These are phyloP conservation scores for Pochonia chlamydosporia DNA, from an alignment of 2,329 filamentous ascomycete genomes.

Conservation along the genomic window DNA sequence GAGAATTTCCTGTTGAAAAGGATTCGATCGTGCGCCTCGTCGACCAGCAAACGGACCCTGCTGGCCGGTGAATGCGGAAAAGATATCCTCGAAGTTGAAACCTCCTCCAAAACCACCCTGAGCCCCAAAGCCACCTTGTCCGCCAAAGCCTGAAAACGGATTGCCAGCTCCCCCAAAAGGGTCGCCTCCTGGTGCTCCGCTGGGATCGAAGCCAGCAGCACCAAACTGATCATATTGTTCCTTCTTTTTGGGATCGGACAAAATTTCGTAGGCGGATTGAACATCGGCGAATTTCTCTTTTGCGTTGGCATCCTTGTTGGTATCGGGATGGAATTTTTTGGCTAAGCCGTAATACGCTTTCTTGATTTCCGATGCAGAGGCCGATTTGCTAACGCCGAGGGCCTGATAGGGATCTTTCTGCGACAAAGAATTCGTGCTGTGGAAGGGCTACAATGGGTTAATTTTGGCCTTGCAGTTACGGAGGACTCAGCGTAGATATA, in stretches of 20 bases:
- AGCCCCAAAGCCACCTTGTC: slow-evolving; percentile 8
- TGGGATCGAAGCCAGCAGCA: slow-evolving; percentile 79
- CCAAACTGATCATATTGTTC: slow-evolving; percentile 90
- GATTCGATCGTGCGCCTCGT: slow-evolving; percentile 47
- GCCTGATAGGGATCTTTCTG: slow-evolving; percentile 79
- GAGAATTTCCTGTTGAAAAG: slow-evolving; percentile 72
- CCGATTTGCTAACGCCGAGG: slow-evolving; percentile 75
- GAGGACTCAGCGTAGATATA: not conserved
- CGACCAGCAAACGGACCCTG: slow-evolving; percentile 48
- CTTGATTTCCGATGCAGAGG: slow-evolving; percentile 86
- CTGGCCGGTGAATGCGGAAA: slow-evolving; percentile 72
- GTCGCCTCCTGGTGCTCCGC: slow-evolving; percentile 54
- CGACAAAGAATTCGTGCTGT: slow-evolving; percentile 49
- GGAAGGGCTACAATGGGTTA: slow-evolving; percentile 42
- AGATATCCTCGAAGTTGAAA: slow-evolving; percentile 95
- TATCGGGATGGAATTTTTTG: slow-evolving; percentile 97
- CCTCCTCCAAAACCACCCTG: slow-evolving; percentile 70
- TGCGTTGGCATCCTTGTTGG: slow-evolving; percentile 88
- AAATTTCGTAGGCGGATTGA: slow-evolving; percentile 86
- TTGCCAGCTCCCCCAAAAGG: slow-evolving; percentile 60
- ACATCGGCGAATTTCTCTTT: slow-evolving; percentile 94
- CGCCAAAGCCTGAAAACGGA: slow-evolving; percentile 53
- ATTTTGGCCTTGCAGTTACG: not conserved
- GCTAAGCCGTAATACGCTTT: slow-evolving; percentile 97
- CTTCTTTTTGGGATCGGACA: slow-evolving; percentile 89